Evolutionary conservation across 2,329 filamentous ascomycete species (phyloP), one percentile per base, ranked within the genome.

Genomic region (Parastagonospora nodorum): DNA sequence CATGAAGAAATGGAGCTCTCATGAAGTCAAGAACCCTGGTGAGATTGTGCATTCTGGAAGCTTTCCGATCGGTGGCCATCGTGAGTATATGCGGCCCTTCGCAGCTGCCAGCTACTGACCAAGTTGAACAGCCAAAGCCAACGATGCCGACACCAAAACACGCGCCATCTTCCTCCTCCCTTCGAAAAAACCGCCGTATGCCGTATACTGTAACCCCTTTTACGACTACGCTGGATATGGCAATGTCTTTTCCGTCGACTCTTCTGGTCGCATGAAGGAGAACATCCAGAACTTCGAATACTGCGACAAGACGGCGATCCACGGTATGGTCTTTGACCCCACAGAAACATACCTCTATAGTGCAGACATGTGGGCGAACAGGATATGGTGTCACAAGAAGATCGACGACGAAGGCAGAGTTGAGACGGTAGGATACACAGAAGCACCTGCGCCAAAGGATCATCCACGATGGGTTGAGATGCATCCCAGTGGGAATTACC

Each of bases 1-100:
- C 53, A 94, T 94, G 90, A 96, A 96, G 81, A 93, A 92, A 73
- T 96, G 90, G 90, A 88, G 88, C 42, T 92, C 88, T 71, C 93
- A 90, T 73, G 79, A 85, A 39, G 88, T 95, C 65, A 84, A 87
- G 64, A 87, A 84, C 61, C 88, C 90, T 2, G 87, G 84, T 2
- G 84, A 90, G 42, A 94, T 96, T 58, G 76, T 85, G 40, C 90
- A 94, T 61, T 83, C 71, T 80, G 81, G 38, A 90, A 90, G 11
- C 86, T 91, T 73, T 28, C 82, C 88, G 2, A 88, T 96, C 73
- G 85, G 84, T 38, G 88, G 89, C 61, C 83, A 95, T 69, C 84
- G 88, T 91, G 81, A 47, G 84, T 77, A 8, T 29, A 10, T 8
- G 11, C 14, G 14, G 9, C 8, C 11, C 33, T 8, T 11, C 8